Percentiles rank a stretch among this genome's conserved stretches.
phyloP scores from a whole-genome alignment of 306 rosid species.

The Bauhinia variegata region DNA sequence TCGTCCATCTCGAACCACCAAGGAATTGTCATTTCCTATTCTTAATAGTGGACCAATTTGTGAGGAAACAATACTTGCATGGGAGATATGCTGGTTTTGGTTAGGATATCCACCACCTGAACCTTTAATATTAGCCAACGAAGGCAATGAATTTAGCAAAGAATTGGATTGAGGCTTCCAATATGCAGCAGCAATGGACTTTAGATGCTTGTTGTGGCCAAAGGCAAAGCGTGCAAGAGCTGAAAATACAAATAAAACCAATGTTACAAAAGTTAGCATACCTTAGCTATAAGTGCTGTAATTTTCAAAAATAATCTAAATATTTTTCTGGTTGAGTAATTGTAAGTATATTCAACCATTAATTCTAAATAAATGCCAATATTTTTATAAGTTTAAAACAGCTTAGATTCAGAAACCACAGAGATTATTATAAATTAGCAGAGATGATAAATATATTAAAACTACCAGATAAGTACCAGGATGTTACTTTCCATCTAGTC shows the following conservation, averaged over 20 bases:
- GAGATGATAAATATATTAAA: background rate
- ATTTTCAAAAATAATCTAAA: too few relatives aligned
- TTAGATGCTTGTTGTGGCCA: constrained; percentile 92
- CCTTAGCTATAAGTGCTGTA: too few relatives aligned
- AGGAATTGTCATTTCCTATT: constrained; percentile 72
- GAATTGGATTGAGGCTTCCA: constrained; percentile 93
- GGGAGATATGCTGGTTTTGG: constrained; percentile 57
- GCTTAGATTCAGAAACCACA: constrained; percentile 4
- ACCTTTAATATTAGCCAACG: constrained; percentile 72
- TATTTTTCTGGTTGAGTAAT: constrained; percentile 1
- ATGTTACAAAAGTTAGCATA: too few relatives aligned
- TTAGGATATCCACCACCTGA: constrained; percentile 53
- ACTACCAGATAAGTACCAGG: background rate
- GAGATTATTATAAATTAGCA: constrained; percentile 17
- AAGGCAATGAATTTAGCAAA: constrained; percentile 72
- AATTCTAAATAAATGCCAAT: too few relatives aligned
- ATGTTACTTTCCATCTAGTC: constrained; percentile 12
- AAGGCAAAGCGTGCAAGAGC: constrained; percentile 94
- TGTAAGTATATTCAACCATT: background rate
- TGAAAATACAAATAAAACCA: constrained; percentile 38
- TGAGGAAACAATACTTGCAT: constrained; percentile 71
- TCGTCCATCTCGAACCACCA: constrained; percentile 69
- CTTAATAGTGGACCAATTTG: constrained; percentile 83
- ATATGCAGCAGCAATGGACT: constrained; percentile 88
- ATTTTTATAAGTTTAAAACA: too few relatives aligned